Conservation (phyloP, 257 asterid genomes). For the Lycium ferocissimum region DNA sequence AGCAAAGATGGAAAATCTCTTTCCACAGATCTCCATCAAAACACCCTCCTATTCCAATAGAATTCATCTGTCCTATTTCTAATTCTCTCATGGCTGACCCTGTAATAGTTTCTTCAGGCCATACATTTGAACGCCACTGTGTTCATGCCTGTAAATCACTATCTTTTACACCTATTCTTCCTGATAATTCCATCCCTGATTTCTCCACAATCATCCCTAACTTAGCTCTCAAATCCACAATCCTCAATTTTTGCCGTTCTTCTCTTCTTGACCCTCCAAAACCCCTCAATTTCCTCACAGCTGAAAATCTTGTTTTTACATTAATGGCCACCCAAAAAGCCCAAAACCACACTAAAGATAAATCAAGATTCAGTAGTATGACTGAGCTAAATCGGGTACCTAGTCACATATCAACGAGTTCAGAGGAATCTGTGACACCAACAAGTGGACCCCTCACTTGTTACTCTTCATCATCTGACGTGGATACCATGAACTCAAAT, state of each 20-base stretch:
- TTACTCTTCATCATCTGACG: constrained; percentile 62
- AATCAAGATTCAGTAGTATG: background rate
- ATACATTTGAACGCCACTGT: constrained; percentile 84
- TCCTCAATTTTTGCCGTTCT: constrained; percentile 69
- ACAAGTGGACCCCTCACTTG: constrained; percentile 45
- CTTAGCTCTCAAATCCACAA: constrained; percentile 80
- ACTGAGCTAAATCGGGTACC: constrained; percentile 44
- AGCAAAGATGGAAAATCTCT: constrained; percentile 73
- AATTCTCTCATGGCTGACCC: constrained; percentile 89
- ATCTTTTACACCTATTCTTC: constrained; percentile 59
- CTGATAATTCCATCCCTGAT: constrained; percentile 56
- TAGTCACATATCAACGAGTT: constrained; percentile 56
- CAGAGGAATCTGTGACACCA: constrained; percentile 63
- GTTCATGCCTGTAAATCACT: constrained; percentile 75
- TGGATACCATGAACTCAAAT: constrained; percentile 45
- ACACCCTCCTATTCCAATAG: constrained; percentile 53
- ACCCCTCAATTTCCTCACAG: constrained; percentile 64
- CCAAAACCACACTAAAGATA: background rate
- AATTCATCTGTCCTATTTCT: constrained; percentile 80
- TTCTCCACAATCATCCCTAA: constrained; percentile 85
- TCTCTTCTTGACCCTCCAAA: constrained; percentile 57
- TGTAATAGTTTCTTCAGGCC: constrained; percentile 83
- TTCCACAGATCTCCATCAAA: constrained; percentile 61
- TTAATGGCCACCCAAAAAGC: constrained; percentile 34
- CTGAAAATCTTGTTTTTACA: constrained; percentile 60